Conservation (phyloP, 257 asterid genomes). For the Solanum paucissectum region DNA sequence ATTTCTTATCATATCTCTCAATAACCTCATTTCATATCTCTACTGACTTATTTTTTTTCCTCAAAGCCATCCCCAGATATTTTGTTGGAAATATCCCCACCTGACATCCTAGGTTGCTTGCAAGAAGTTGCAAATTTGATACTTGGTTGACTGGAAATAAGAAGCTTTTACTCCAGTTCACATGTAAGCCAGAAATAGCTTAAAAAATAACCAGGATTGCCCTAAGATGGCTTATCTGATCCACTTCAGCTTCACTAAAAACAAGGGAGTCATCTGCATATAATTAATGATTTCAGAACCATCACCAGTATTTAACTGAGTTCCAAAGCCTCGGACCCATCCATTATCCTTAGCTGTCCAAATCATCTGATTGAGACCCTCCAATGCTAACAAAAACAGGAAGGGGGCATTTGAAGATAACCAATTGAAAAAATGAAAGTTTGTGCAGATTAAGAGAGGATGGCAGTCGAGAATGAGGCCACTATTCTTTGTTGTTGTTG, state of each 20-base stretch:
- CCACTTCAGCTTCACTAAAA: background rate
- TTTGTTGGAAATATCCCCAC: background rate
- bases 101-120: background rate
- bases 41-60: background rate
- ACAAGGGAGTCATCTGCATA: background rate
- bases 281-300: background rate
- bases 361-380: background rate
- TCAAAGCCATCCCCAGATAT: background rate
- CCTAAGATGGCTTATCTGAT: background rate
- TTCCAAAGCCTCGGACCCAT: background rate
- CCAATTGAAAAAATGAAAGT: background rate
- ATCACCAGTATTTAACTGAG: background rate
- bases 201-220: background rate
- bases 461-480: background rate
- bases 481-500: background rate
- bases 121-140: background rate
- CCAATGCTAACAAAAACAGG: background rate
- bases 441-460: background rate
- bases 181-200: background rate
- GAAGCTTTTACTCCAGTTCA: background rate
- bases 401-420: background rate
- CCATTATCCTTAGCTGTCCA: background rate
- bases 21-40: background rate
- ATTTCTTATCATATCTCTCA: background rate
- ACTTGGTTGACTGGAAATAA: background rate